These are phyloP conservation scores for Microdochium bolleyi DNA, from an alignment of 2,329 filamentous ascomycete species.

Conservation along the genomic window DNA sequence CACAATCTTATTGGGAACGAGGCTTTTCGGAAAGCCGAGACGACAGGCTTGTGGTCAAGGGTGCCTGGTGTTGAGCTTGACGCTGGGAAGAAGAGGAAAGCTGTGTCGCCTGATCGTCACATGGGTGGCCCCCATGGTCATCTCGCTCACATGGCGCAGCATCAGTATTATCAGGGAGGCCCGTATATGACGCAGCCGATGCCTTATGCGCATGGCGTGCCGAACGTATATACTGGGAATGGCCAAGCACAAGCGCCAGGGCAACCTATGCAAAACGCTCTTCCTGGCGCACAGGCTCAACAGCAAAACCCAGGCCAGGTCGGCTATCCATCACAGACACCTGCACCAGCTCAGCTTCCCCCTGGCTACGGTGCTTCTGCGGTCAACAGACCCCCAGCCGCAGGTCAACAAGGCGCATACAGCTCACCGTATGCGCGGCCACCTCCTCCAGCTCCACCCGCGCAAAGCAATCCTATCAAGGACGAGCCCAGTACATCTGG, in stretches of 20 bases:
- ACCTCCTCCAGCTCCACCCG: constrained; percentile 13
- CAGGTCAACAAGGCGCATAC: constrained; percentile 19
- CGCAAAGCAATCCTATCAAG: constrained; percentile 13
- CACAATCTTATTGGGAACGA: constrained; percentile 56
- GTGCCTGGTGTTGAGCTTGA: constrained; percentile 51
- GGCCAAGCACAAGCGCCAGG: constrained; percentile 4
- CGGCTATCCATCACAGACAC: constrained; percentile 3
- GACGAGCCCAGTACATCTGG: constrained; percentile 9
- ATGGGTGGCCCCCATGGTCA: constrained; percentile 14
- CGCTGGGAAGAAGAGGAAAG: constrained; percentile 53
- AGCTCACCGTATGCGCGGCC: constrained; percentile 22
- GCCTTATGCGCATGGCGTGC: background rate
- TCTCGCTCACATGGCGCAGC: constrained; percentile 17
- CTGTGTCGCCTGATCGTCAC: constrained; percentile 40
- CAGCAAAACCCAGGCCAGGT: background rate
- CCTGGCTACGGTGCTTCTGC: constrained; percentile 12
- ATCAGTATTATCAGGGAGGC: constrained; percentile 19
- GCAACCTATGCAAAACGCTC: background rate
- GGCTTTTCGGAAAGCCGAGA: constrained; percentile 51
- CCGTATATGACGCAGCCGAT: constrained; percentile 11
- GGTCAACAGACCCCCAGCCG: constrained; percentile 13
- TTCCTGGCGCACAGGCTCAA: background rate
- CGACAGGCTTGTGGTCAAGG: constrained; percentile 48
- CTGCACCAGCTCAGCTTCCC: constrained; percentile 19
- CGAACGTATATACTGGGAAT: constrained; percentile 11